Percentiles rank a stretch among this genome's conserved stretches.
Conservation (phyloP, 768 basidiomycete species). For the Kwoniella sp. region DNA sequence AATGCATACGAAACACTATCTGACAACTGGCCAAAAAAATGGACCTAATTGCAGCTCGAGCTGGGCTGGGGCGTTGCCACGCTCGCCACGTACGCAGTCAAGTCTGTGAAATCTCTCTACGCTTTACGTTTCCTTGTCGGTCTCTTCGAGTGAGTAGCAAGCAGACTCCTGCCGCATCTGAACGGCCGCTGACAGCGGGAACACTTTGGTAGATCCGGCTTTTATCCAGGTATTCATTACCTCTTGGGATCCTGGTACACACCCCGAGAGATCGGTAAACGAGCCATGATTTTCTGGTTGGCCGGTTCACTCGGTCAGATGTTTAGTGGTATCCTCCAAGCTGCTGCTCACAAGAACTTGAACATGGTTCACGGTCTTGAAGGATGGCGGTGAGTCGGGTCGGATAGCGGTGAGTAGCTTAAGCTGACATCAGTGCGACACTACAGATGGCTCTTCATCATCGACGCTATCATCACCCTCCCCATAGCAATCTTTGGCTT, state of each 20-base stretch:
- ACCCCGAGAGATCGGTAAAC: constrained; percentile 45
- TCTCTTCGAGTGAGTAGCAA: constrained; percentile 38
- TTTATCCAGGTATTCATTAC: constrained; percentile 52
- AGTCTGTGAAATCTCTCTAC: constrained; percentile 39
- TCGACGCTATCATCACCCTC: constrained; percentile 26
- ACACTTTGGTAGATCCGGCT: constrained; percentile 28
- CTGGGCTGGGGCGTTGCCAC: constrained; percentile 48
- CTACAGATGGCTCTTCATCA: constrained; percentile 37
- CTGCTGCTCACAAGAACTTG: constrained; percentile 45
- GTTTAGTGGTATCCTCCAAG: constrained; percentile 46
- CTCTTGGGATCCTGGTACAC: constrained; percentile 52
- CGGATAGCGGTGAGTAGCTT: background rate
- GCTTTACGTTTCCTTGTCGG: constrained; percentile 51
- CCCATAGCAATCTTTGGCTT: constrained; percentile 30
- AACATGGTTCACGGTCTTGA: constrained; percentile 36
- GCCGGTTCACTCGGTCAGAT: constrained; percentile 41
- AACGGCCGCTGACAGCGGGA: background rate
- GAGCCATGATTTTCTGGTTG: constrained; percentile 47
- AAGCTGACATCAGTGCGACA: background rate
- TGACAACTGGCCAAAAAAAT: too few relatives aligned
- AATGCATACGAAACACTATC: too few relatives aligned
- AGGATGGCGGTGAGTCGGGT: constrained; percentile 33
- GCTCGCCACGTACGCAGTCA: constrained; percentile 44
- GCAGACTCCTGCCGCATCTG: background rate
- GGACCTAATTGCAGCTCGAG: constrained; percentile 31